Conservation (phyloP, 441 rosid genomes). For the Pelargonium fulgidum region DNA sequence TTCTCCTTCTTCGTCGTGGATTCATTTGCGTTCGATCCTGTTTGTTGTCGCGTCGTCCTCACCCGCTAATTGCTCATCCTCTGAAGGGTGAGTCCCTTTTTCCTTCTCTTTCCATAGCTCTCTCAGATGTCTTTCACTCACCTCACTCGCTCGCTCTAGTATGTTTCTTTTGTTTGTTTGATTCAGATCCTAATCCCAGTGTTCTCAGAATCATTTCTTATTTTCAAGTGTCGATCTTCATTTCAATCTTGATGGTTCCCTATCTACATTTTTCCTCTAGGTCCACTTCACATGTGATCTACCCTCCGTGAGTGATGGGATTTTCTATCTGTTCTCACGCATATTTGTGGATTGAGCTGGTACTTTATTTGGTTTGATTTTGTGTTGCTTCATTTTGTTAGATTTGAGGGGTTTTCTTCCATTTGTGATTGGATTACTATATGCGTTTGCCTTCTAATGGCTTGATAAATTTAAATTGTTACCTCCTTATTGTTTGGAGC, state of each 20-base stretch:
- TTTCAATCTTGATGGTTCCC: not conserved
- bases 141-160: too few species aligned
- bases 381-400: not conserved
- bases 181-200: too few species aligned
- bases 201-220: too few species aligned
- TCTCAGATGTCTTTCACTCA: not conserved
- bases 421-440: not conserved
- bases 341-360: not conserved
- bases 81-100: constrained; percentile 65
- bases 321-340: not conserved
- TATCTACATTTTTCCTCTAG: not conserved
- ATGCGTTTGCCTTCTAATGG: not conserved
- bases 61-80: constrained; percentile 65
- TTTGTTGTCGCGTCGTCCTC: constrained; percentile 76
- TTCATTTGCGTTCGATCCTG: constrained; percentile 82
- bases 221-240: not conserved
- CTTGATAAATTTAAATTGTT: not conserved
- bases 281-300: not conserved
- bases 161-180: too few species aligned
- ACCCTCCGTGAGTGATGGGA: not conserved
- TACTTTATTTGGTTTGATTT: not conserved
- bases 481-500: too few species aligned
- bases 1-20: constrained; percentile 75
- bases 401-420: not conserved
- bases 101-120: not conserved